phyloP scores from a whole-genome alignment of 2,329 filamentous ascomycete genomes.

The Neonectria magnoliae region DNA sequence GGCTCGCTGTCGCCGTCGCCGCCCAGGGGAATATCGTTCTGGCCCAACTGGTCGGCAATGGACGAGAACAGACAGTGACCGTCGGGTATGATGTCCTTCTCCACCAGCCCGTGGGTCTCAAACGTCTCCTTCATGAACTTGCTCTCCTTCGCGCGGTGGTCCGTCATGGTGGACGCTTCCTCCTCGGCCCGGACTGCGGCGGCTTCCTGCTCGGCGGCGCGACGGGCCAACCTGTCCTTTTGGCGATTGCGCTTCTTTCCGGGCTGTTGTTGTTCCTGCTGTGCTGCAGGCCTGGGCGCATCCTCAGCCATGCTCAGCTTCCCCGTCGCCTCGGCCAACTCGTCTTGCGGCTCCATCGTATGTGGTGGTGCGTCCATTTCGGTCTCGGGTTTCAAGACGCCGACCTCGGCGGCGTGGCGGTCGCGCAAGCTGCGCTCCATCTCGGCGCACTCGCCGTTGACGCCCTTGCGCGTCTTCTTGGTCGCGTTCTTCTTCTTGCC shows the following conservation, averaged over 20 bases:
- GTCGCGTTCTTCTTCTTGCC: slow-evolving; percentile 97
- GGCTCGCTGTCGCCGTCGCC: slow-evolving; percentile 36
- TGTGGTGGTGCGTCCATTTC: slow-evolving; percentile 29
- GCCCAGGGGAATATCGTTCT: slow-evolving; percentile 58
- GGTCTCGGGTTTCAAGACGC: slow-evolving; percentile 49
- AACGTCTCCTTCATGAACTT: slow-evolving; percentile 76
- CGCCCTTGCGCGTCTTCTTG: slow-evolving; percentile 82
- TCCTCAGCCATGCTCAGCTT: slow-evolving; percentile 36
- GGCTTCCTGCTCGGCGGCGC: slow-evolving; percentile 85
- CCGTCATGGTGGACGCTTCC: slow-evolving; percentile 79
- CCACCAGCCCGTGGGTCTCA: slow-evolving; percentile 68
- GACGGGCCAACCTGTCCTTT: slow-evolving; percentile 88
- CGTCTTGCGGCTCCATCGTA: slow-evolving; percentile 17
- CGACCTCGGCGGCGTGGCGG: slow-evolving; percentile 71
- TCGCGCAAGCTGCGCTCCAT: slow-evolving; percentile 74
- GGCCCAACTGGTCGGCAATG: slow-evolving; percentile 82
- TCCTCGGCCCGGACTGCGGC: slow-evolving; percentile 72
- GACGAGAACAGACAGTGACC: slow-evolving; percentile 96
- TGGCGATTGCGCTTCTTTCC: slow-evolving; percentile 86
- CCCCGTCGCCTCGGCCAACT: slow-evolving; percentile 32
- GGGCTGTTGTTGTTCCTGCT: slow-evolving; percentile 36
- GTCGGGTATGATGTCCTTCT: slow-evolving; percentile 86
- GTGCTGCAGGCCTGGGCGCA: background rate
- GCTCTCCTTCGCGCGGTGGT: slow-evolving; percentile 76
- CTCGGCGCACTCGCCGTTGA: slow-evolving; percentile 79